Conservation (phyloP, 495 filamentous ascomycete species). For the Penicillium lagena region DNA sequence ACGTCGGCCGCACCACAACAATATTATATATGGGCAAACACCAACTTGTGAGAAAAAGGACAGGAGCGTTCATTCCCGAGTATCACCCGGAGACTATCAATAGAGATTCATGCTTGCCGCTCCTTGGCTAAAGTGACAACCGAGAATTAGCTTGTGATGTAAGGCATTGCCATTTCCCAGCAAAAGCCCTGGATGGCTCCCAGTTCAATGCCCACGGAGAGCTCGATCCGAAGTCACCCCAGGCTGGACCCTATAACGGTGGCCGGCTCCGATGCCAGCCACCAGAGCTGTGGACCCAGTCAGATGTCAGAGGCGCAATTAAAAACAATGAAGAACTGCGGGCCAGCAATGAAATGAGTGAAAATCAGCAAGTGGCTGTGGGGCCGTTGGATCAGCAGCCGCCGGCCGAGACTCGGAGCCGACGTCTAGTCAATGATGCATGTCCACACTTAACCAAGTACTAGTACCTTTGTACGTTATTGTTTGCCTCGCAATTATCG, state of each 20-base stretch:
- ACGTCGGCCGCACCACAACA: conserved; percentile 4
- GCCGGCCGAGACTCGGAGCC: conserved; percentile 30
- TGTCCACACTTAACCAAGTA: no score
- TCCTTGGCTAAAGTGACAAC: conserved; percentile 6
- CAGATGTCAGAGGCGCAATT: neutral
- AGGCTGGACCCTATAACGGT: conserved; percentile 11
- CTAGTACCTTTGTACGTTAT: neutral
- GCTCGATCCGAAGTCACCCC: conserved; percentile 27
- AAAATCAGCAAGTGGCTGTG: no score
- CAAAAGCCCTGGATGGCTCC: neutral
- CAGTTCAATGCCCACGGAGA: conserved; percentile 11
- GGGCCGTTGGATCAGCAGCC: neutral
- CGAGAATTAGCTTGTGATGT: conserved; percentile 16
- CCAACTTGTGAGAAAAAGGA: neutral
- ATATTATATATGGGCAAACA: conserved; percentile 10
- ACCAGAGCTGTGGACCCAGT: conserved; percentile 5
- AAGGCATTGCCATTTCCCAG: neutral
- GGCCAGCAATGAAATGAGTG: no score
- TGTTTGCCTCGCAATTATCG: neutral
- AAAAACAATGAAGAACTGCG: no score
- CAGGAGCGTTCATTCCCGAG: neutral
- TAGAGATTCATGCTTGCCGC: neutral
- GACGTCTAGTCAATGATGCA: neutral
- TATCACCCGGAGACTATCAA: no score
- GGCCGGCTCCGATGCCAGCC: conserved; percentile 27